These are phyloP conservation scores for Asterophora parasitica DNA, from an alignment of 768 basidiomycete genomes.

Conservation along the genomic window DNA sequence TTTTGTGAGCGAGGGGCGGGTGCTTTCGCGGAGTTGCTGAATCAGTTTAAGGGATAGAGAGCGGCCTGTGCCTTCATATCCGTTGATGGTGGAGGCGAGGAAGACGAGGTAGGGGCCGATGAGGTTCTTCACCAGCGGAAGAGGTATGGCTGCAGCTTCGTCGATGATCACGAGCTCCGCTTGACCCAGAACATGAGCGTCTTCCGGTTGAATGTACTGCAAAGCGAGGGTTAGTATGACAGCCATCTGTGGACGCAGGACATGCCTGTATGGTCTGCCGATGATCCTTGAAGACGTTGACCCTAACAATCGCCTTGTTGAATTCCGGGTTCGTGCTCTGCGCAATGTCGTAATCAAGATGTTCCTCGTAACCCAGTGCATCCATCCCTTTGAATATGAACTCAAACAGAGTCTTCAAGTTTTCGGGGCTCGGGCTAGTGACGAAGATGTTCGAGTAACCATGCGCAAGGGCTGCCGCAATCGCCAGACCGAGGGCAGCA, in stretches of 20 bases:
- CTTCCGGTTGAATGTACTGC: conserved; percentile 97
- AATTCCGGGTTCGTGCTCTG: conserved; percentile 95
- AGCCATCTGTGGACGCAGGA: neutral
- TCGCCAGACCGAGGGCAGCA: conserved; percentile 91
- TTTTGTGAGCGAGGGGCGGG: conserved; percentile 72
- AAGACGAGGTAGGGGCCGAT: conserved; percentile 97
- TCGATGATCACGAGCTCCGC: conserved; percentile 97
- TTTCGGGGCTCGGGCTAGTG: conserved; percentile 96
- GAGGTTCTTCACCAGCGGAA: conserved; percentile 91
- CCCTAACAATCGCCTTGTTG: conserved; percentile 91
- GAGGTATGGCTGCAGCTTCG: conserved; percentile 96
- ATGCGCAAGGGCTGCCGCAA: conserved; percentile 87
- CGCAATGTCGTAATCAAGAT: conserved; percentile 94
- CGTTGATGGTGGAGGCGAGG: conserved; percentile 99
- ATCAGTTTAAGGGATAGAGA: conserved; percentile 97
- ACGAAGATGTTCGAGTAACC: conserved; percentile 98
- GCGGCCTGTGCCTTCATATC: conserved; percentile 99
- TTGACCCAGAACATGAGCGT: conserved; percentile 95
- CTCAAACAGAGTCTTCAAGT: conserved; percentile 95
- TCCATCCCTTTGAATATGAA: conserved; percentile 98
- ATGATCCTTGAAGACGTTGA: conserved; percentile 90
- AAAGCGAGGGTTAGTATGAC: neutral
- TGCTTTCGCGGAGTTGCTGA: conserved; percentile 91
- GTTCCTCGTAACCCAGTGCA: conserved; percentile 92
- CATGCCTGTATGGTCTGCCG: conserved; percentile 89